phyloP scores from a whole-genome alignment of 495 filamentous ascomycete genomes.

The Thermothielavioides terrestris region DNA sequence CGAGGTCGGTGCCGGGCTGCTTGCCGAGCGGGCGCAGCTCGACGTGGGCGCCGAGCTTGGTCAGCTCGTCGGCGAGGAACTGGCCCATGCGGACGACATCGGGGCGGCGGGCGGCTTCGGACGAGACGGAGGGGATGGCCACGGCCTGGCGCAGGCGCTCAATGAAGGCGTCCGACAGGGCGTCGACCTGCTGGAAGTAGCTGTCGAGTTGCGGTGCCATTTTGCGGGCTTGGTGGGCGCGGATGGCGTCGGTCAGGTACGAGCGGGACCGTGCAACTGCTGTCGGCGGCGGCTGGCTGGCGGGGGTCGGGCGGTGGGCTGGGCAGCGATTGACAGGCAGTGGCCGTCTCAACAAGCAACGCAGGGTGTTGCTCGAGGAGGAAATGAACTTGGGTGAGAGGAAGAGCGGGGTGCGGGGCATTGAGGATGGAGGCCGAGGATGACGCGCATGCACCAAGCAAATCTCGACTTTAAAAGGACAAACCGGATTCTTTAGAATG shows the following conservation, averaged over 20 bases:
- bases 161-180: conserved; percentile 73
- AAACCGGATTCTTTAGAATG: no score
- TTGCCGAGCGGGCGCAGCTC: conserved; percentile 76
- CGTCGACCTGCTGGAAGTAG: conserved; percentile 86
- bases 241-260: conserved; percentile 40
- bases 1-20: conserved; percentile 82
- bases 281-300: no score
- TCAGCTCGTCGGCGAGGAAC: conserved; percentile 76
- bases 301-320: background rate
- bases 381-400: background rate
- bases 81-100: conserved; percentile 96
- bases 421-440: background rate
- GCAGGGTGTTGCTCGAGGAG: conserved; percentile 1
- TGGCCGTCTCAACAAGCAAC: conserved; percentile 1
- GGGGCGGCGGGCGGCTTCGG: conserved; percentile 74
- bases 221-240: conserved; percentile 48
- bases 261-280: conserved; percentile 24
- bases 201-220: conserved; percentile 80
- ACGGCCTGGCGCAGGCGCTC: conserved; percentile 87
- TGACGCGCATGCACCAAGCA: background rate
- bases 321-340: background rate
- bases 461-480: background rate
- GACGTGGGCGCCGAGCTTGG: conserved; percentile 73
- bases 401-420: conserved; percentile 14
- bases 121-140: conserved; percentile 90